Evolutionary conservation across 805 yeast species (phyloP).

Genomic region (Yarrowia divulgata): DNA sequence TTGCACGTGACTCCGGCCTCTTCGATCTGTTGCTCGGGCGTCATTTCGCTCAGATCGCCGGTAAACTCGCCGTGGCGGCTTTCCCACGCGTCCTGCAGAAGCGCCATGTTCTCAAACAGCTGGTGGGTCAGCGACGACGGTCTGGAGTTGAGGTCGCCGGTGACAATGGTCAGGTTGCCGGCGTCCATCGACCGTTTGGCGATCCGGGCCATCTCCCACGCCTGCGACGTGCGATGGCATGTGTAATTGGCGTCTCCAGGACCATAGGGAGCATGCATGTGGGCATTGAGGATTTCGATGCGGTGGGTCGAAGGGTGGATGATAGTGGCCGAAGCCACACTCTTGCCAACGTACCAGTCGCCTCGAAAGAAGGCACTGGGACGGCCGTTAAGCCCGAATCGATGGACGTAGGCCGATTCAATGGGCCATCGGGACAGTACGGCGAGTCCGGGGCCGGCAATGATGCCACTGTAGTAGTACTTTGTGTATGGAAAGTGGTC

Average conservation of each 20-base stretch:
- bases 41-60: conserved; percentile 55
- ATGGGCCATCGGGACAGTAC: conserved; percentile 85
- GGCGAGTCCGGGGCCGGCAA: conserved; percentile 93
- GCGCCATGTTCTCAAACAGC: conserved; percentile 72
- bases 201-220: conserved; percentile 88
- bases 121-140: conserved; percentile 86
- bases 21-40: conserved; percentile 67
- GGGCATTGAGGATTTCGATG: conserved; percentile 85
- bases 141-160: conserved; percentile 90
- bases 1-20: conserved; percentile 91
- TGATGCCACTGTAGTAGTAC: conserved; percentile 78
- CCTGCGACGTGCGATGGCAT: conserved; percentile 92
- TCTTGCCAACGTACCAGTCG: conserved; percentile 96
- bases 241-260: conserved; percentile 87
- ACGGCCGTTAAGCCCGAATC: conserved; percentile 92
- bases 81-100: conserved; percentile 84
- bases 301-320: conserved; percentile 58
- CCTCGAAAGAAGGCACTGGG: conserved; percentile 94
- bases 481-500: conserved; percentile 67
- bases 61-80: conserved; percentile 60
- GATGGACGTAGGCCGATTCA: conserved; percentile 73
- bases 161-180: conserved; percentile 86
- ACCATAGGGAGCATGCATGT: conserved; percentile 97
- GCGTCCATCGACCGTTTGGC: conserved; percentile 67
- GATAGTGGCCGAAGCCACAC: conserved; percentile 76